Percentiles rank a stretch among this genome's conserved stretches.
phyloP scores from a whole-genome alignment of 495 filamentous ascomycete genomes.

The Staphylotrichum longicolle region DNA sequence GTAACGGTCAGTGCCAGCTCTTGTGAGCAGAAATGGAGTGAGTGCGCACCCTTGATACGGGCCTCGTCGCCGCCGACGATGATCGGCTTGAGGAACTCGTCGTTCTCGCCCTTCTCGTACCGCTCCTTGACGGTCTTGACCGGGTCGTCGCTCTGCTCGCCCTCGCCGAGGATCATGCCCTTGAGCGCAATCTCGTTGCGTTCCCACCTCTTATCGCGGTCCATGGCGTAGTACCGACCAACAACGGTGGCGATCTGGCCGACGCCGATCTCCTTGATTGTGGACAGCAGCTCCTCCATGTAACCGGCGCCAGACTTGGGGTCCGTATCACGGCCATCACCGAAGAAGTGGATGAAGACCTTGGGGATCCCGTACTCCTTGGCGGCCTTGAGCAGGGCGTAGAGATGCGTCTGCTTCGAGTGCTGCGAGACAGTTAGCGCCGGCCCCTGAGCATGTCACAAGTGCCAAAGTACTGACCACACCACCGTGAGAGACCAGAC shows the following conservation, averaged over 20 bases:
- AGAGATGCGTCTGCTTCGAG: slow-evolving; percentile 89
- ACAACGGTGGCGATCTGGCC: slow-evolving; percentile 92
- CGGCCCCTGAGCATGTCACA: background rate
- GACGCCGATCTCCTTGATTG: slow-evolving; percentile 75
- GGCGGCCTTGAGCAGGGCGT: slow-evolving; percentile 79
- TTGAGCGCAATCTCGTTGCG: slow-evolving; percentile 85
- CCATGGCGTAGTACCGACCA: slow-evolving; percentile 97
- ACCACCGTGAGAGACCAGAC: slow-evolving; percentile 90
- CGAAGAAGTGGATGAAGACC: slow-evolving; percentile 98
- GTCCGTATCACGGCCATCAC: slow-evolving; percentile 95
- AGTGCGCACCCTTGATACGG: slow-evolving; percentile 69
- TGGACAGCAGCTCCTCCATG: slow-evolving; percentile 77
- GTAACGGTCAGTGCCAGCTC: slow-evolving; percentile 19
- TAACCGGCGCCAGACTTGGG: slow-evolving; percentile 86
- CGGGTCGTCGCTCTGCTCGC: slow-evolving; percentile 78
- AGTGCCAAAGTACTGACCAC: slow-evolving; percentile 54
- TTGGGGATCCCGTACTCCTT: slow-evolving; percentile 83
- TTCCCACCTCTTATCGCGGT: slow-evolving; percentile 99
- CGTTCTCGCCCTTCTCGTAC: slow-evolving; percentile 83
- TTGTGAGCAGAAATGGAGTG: background rate
- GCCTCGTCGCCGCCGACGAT: slow-evolving; percentile 82
- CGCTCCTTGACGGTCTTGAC: slow-evolving; percentile 82
- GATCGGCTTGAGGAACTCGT: slow-evolving; percentile 98
- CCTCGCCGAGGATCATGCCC: slow-evolving; percentile 80
- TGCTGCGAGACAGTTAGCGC: slow-evolving; percentile 50